Conservation (phyloP, 768 basidiomycete species). For the Plicaturopsis crispa region DNA sequence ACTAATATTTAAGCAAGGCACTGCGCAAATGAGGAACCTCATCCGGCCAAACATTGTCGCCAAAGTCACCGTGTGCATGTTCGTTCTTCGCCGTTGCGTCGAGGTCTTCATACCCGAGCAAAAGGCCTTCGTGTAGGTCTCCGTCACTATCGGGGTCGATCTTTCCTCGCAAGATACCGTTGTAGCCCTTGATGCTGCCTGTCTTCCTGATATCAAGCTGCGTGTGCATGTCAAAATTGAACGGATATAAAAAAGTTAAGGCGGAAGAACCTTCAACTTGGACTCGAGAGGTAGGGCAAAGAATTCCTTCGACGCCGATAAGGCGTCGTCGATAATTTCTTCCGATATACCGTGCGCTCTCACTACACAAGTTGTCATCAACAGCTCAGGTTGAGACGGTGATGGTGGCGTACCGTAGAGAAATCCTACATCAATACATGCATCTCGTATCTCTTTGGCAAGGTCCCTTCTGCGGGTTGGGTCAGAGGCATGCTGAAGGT, state of each 20-base stretch:
- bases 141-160: conserved; percentile 72
- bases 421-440: conserved; percentile 79
- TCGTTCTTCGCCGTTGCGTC: conserved; percentile 16
- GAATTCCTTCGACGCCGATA: conserved; percentile 49
- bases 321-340: conserved; percentile 32
- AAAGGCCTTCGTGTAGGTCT: conserved; percentile 88
- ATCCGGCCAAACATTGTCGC: conserved; percentile 74
- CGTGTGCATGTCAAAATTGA: too few relatives aligned
- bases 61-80: conserved; percentile 53
- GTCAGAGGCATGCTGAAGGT: too few relatives aligned
- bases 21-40: conserved; percentile 53
- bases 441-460: conserved; percentile 56
- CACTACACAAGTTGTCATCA: conserved; percentile 30
- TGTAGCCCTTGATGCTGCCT: conserved; percentile 74
- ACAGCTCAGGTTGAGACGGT: not conserved
- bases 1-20: conserved; percentile 63
- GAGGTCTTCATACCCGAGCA: conserved; percentile 67
- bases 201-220: conserved; percentile 65
- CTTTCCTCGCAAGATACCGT: conserved; percentile 61
- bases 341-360: conserved; percentile 70
- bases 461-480: conserved; percentile 31
- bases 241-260: too few relatives aligned
- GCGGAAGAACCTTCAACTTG: conserved; percentile 72
- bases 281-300: conserved; percentile 54
- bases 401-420: conserved; percentile 53